Evolutionary conservation across 345 rosid genomes (phyloP).

Genomic region (Hirschfeldia incana): DNA sequence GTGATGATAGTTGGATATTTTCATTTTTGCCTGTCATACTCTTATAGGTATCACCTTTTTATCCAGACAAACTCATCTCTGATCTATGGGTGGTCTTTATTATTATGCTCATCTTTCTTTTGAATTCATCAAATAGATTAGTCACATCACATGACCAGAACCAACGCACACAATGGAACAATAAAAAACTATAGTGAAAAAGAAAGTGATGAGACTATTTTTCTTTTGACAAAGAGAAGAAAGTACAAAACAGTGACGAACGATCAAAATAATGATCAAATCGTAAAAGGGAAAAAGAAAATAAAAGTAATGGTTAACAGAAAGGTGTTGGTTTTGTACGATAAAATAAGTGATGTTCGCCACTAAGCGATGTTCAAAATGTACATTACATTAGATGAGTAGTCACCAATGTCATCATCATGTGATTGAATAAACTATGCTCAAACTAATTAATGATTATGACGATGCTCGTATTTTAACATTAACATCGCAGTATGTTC

Average conservation of each 20-base stretch:
- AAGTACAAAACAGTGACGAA: not conserved
- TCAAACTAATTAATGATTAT: slow-evolving; percentile 8
- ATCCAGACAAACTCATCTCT: not conserved
- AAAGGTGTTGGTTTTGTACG: slow-evolving; percentile 30
- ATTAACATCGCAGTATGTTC: not conserved
- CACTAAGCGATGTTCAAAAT: not conserved
- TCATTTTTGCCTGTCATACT: not conserved
- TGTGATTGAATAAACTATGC: slow-evolving; percentile 5
- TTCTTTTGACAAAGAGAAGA: not conserved
- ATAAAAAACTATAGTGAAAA: not conserved
- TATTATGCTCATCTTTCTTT: not conserved
- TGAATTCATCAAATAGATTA: not conserved
- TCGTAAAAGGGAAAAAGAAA: not conserved
- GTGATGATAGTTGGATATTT: not conserved
- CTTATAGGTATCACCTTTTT: not conserved
- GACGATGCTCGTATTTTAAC: not conserved
- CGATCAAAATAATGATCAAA: not conserved
- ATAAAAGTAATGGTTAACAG: slow-evolving; percentile 13
- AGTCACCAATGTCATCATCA: slow-evolving; percentile 1
- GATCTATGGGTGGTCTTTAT: not conserved
- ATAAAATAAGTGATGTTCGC: slow-evolving; percentile 34
- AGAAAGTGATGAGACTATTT: not conserved
- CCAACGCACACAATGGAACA: not conserved
- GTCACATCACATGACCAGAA: slow-evolving; percentile 10
- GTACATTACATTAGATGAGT: not conserved